These are phyloP conservation scores for Fusarium kyushuense DNA, from an alignment of 2,329 filamentous ascomycete species.

Conservation along the genomic window DNA sequence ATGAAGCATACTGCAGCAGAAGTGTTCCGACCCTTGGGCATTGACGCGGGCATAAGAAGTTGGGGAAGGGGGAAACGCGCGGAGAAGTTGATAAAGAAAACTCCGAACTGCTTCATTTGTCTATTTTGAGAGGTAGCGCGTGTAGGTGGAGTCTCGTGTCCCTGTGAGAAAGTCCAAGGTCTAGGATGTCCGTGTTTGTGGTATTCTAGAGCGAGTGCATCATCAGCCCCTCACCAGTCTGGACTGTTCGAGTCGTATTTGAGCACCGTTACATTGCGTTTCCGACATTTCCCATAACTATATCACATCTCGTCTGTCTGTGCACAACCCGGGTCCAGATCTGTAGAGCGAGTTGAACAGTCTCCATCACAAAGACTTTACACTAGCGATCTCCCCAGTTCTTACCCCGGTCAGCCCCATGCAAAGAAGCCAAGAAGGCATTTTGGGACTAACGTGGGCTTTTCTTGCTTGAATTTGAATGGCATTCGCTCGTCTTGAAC, in stretches of 20 bases:
- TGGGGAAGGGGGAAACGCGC: slow-evolving; percentile 13
- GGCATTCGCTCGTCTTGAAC: background rate
- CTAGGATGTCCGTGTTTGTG: background rate
- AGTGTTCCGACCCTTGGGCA: slow-evolving; percentile 3
- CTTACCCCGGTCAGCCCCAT: background rate
- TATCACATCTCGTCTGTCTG: background rate
- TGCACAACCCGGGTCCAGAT: background rate
- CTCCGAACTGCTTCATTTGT: slow-evolving; percentile 8
- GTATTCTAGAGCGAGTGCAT: background rate
- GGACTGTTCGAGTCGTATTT: slow-evolving; percentile 6
- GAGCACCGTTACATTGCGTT: slow-evolving; percentile 17
- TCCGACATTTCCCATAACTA: slow-evolving; percentile 14
- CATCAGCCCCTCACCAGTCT: slow-evolving; percentile 7
- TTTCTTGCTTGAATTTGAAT: background rate
- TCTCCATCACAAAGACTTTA: background rate
- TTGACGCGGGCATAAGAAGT: background rate
- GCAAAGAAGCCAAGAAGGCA: background rate
- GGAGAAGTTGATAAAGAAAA: slow-evolving; percentile 2
- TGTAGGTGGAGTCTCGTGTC: background rate
- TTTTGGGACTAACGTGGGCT: background rate
- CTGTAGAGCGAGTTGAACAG: background rate
- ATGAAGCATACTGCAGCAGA: background rate
- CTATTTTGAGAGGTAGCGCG: background rate
- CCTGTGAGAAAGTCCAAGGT: background rate
- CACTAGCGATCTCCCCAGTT: background rate